These are phyloP conservation scores for Euclidium syriacum DNA, from an alignment of 345 rosid genomes.

Conservation along the genomic window DNA sequence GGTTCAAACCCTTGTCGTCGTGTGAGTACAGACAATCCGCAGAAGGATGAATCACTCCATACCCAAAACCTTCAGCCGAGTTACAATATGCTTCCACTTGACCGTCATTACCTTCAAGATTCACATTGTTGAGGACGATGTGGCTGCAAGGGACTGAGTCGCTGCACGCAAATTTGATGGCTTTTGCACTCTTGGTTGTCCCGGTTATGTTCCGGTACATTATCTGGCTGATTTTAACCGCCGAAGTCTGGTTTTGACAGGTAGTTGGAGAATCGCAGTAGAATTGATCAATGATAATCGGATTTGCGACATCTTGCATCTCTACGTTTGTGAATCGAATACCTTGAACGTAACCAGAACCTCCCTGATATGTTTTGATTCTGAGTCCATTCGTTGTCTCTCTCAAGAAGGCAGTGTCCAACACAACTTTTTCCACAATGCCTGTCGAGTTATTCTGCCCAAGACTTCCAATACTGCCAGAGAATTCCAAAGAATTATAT, in stretches of 20 bases:
- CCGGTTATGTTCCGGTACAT: slow-evolving; percentile 88
- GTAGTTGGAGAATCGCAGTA: slow-evolving; percentile 82
- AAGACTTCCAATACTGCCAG: slow-evolving; percentile 86
- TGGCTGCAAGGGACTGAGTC: slow-evolving; percentile 83
- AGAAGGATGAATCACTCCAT: slow-evolving; percentile 78
- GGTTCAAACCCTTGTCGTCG: slow-evolving; percentile 43
- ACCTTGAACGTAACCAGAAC: slow-evolving; percentile 80
- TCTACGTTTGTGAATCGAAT: slow-evolving; percentile 74
- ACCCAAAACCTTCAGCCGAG: slow-evolving; percentile 83
- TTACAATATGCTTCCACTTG: slow-evolving; percentile 87
- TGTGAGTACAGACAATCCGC: slow-evolving; percentile 86
- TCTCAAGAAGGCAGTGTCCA: slow-evolving; percentile 81
- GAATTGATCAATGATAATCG: slow-evolving; percentile 94
- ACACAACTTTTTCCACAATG: slow-evolving; percentile 76
- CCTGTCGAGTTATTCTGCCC: slow-evolving; percentile 81
- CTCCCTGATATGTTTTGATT: slow-evolving; percentile 99
- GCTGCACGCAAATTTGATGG: slow-evolving; percentile 93
- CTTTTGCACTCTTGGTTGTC: slow-evolving; percentile 70
- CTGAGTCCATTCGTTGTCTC: slow-evolving; percentile 91
- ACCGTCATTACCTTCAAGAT: slow-evolving; percentile 78
- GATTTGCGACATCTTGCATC: slow-evolving; percentile 85
- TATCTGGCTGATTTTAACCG: slow-evolving; percentile 77
- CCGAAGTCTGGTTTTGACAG: slow-evolving; percentile 92
- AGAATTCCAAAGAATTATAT: neutral
- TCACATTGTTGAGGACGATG: slow-evolving; percentile 69